Percentiles rank a stretch among this genome's conserved stretches.
Evolutionary conservation across 306 rosid genomes (phyloP).

Genomic region (Begonia masoniana): DNA sequence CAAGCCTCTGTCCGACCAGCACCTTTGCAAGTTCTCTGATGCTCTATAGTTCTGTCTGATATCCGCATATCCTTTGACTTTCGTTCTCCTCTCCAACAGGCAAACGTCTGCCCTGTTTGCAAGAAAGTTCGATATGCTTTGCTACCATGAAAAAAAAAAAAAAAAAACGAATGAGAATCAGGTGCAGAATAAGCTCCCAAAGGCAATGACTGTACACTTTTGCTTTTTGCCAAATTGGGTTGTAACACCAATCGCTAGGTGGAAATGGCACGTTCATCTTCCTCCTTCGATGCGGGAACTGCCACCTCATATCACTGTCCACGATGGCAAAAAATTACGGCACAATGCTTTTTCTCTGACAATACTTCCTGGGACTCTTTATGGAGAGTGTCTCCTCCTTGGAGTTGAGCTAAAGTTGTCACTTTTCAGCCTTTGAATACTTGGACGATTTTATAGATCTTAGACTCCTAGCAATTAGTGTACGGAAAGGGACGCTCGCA

Average conservation of each 20-base stretch:
- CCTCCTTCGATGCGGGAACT: neutral
- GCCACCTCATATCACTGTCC: too few species aligned
- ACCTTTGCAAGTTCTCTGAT: conserved; percentile 66
- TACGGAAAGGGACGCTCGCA: conserved; percentile 34
- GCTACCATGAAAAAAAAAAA: too few species aligned
- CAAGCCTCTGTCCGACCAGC: too few species aligned
- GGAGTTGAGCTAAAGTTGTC: conserved; percentile 24
- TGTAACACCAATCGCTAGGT: too few species aligned
- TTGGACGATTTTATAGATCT: conserved; percentile 25
- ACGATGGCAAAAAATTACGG: conserved; percentile 28
- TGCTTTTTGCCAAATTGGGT: too few species aligned
- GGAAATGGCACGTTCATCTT: too few species aligned
- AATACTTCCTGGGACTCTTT: conserved; percentile 27
- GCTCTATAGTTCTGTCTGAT: conserved; percentile 45
- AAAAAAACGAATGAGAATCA: conserved; percentile 23
- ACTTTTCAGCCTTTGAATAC: conserved; percentile 23
- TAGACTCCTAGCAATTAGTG: conserved; percentile 30
- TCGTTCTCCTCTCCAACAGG: conserved; percentile 20
- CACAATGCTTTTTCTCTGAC: conserved; percentile 25
- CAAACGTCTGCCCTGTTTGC: conserved; percentile 25
- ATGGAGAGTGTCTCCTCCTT: conserved; percentile 24
- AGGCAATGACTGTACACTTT: conserved; percentile 19
- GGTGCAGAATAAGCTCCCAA: conserved; percentile 51
- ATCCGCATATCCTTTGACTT: conserved; percentile 21
- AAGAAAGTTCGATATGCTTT: conserved; percentile 24